These are phyloP conservation scores for Hordeum marinum DNA, from an alignment of 176 grass and related monocot genomes.

Conservation along the genomic window DNA sequence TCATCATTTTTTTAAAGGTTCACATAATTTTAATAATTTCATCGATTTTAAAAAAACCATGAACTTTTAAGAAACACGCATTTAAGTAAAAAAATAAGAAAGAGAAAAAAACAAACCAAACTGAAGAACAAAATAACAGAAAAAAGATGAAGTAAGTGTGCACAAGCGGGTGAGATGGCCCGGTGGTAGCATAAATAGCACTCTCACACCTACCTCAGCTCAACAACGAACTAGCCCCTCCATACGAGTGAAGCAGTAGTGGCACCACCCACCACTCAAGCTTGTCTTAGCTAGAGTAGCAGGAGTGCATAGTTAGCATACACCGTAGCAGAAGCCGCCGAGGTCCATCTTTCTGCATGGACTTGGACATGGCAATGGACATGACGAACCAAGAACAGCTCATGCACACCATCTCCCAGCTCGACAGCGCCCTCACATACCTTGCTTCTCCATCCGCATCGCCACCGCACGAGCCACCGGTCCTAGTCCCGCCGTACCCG, in stretches of 20 bases:
- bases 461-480: not conserved
- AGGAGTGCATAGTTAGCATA: not conserved
- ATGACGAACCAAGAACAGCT: conserved; percentile 21
- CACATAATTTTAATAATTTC: no score
- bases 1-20: no score
- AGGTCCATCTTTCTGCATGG: not conserved
- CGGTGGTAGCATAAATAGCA: not conserved
- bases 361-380: conserved; percentile 3
- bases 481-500: not conserved
- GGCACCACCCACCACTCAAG: no score
- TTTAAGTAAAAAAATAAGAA: no score
- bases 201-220: not conserved
- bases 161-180: no score
- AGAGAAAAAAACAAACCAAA: no score
- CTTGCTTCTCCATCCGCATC: conserved; percentile 3
- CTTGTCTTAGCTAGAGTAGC: no score
- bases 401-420: conserved; percentile 23
- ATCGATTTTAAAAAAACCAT: no score
- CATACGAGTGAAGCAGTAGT: no score
- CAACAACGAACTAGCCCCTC: not conserved
- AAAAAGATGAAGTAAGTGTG: no score
- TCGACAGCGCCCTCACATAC: conserved; percentile 11
- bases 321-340: not conserved
- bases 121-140: no score
- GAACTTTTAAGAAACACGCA: no score